Evolutionary conservation across 2,329 filamentous ascomycete species (phyloP).

Genomic region (Aspergillus sp.): DNA sequence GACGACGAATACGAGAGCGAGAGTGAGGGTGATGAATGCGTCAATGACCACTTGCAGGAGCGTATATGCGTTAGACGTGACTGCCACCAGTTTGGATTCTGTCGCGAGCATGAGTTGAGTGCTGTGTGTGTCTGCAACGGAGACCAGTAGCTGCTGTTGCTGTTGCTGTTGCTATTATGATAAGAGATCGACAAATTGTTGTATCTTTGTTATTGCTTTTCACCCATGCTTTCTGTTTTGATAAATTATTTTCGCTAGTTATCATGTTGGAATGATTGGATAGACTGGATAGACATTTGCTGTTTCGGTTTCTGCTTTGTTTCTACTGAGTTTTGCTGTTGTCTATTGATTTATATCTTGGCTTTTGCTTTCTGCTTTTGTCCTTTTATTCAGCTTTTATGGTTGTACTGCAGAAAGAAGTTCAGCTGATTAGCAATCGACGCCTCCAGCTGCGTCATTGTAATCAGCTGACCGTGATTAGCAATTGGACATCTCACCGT

Average conservation of each 20-base stretch:
- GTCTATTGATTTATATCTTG: no score
- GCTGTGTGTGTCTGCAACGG: background rate
- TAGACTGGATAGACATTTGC: no score
- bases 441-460: background rate
- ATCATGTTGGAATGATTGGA: no score
- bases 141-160: background rate
- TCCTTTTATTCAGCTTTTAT: background rate
- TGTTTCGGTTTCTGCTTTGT: no score
- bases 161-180: background rate
- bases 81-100: background rate
- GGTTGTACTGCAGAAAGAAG: background rate
- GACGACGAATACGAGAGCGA: background rate
- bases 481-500: background rate
- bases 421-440: background rate
- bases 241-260: no score
- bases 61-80: background rate
- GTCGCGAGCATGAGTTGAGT: background rate
- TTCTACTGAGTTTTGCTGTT: no score
- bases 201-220: background rate
- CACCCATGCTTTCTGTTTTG: no score
- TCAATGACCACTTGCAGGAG: background rate
- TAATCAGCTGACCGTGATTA: background rate
- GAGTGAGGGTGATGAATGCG: background rate
- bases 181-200: background rate
- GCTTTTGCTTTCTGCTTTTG: background rate